Conservation (phyloP, 2,329 filamentous ascomycete genomes). For the Neonectria hederae region DNA sequence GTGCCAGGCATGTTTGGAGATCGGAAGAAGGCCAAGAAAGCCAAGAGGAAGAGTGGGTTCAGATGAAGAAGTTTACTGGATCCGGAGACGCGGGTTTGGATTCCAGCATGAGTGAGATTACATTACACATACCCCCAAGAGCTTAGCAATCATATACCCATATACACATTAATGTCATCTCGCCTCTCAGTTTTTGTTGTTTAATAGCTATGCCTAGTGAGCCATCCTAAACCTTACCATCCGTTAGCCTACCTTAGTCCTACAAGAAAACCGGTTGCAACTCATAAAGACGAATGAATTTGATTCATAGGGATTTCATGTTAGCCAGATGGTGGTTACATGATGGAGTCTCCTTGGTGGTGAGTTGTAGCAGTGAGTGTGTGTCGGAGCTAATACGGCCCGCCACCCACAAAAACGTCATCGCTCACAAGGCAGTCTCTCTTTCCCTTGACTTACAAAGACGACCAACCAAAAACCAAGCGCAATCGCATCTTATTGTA, state of each 20-base stretch:
- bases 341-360: not conserved
- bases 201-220: not conserved
- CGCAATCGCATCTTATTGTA: not conserved
- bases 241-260: not conserved
- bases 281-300: not conserved
- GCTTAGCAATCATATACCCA: not conserved
- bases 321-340: not conserved
- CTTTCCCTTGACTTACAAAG: conserved; percentile 28
- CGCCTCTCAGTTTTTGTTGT: not conserved
- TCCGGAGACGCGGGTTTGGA: not conserved
- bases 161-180: not conserved
- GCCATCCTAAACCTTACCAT: not conserved
- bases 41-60: conserved; percentile 55
- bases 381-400: conserved; percentile 7
- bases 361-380: not conserved
- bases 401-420: conserved; percentile 34
- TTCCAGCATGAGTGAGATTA: not conserved
- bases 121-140: not conserved
- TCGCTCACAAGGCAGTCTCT: conserved; percentile 23
- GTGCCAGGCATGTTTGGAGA: conserved; percentile 58
- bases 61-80: conserved; percentile 37
- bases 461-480: not conserved
- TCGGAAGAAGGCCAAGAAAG: conserved; percentile 55
- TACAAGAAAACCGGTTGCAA: not conserved
- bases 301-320: not conserved